Base-by-base conservation (phyloP, 306 rosid species). In the Hippophae gyantsensis region DNA sequence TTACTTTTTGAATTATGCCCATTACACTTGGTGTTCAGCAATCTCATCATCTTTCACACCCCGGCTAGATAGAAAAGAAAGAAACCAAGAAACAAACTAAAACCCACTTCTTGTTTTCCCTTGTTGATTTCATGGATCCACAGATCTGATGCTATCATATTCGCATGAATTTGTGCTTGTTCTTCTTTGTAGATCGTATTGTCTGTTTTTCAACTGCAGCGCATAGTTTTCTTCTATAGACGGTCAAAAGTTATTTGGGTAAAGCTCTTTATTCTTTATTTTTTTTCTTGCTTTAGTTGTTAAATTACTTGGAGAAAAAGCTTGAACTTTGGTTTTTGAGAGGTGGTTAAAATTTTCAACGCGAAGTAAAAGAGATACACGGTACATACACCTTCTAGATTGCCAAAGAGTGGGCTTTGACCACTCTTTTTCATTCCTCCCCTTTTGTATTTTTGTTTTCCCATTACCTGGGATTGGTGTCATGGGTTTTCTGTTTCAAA, bases 101-200 rank as follows among this genome's bases (percentile, higher is more conserved):
- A 60, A 43, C 43, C 57, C 77, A 65, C 62, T 69, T 54, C 58
- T 61, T 11, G 66, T 67, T 56, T 70, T 43, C 57, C 59, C 25
- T 67, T 2, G 32, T 58, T 63, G 56, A 68, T 78, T 84, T 59
- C 46, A 69, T 80, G 76, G 89, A 86, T 86, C 87, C 80, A 41
- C 76, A 77, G 97, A 89, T 89, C 94, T 82, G 76, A 63, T 69
- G 73, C 64, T 50, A 41, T 68, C 48, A 40, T 51, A 49, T 72
- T 63, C 64, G 40, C 69, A 43, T 53, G 65, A 72, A 53, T 59
- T 66, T 61, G 9, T 52, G 56, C 32, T 52, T 38, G 65, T 14
- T 63, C 63, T 52, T 61, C 50, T 58, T 56, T 47, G 54, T 57
- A 72, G 86, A 83, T 89, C 86, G 58, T 62, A 60, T 27, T 62